Evolutionary conservation across 2,329 filamentous ascomycete genomes (phyloP), one percentile per base, ranked within the genome.

Genomic region (Neonectria punicea): DNA sequence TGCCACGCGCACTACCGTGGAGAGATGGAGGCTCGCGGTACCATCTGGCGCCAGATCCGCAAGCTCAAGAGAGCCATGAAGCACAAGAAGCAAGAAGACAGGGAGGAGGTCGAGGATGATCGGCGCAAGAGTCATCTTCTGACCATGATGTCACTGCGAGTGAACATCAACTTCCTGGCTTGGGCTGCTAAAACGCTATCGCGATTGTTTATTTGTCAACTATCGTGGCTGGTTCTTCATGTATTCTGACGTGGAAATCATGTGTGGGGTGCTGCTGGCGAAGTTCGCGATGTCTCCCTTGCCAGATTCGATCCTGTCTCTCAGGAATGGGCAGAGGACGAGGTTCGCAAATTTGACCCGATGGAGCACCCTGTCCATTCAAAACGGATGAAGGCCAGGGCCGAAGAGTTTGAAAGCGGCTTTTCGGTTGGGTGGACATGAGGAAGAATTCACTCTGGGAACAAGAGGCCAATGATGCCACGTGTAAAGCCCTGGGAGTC

Each of bases 1-100:
- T 67, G 47, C 14, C 7, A 53, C 8, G 30, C 30, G 3, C 43
- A 66, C 18, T 66, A 58, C 32, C 36, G 39, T 30, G 49, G 16
- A 14, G 63, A 66, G 13, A 32, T 66, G 5, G 25, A 49, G 14
- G 43, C 63, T 55, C 53, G 43, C 44, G 63, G 59, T 16, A 58
- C 59, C 10, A 55, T 66, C 1, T 66, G 59, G 66, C 56, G 55
- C 30, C 43, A 60, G 11, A 56, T 58, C 28, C 36, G 55, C 13
- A 66, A 63, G 14, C 55, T 57, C 1, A 59, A 30, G 1, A 30
- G 30, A 30, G 30, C 30, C 2, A 30, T 30, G 2, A 30, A 30
- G 8, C 30, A 9, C 10, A 30, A 30, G 9, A 30, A 30, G 30
- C 30, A 2, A 2, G 30, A 10, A 30, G 10, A 30, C 8, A 9